These are phyloP conservation scores for Inonotus hispidus DNA, from an alignment of 1,284 basidiomycete species.

Conservation along the genomic window DNA sequence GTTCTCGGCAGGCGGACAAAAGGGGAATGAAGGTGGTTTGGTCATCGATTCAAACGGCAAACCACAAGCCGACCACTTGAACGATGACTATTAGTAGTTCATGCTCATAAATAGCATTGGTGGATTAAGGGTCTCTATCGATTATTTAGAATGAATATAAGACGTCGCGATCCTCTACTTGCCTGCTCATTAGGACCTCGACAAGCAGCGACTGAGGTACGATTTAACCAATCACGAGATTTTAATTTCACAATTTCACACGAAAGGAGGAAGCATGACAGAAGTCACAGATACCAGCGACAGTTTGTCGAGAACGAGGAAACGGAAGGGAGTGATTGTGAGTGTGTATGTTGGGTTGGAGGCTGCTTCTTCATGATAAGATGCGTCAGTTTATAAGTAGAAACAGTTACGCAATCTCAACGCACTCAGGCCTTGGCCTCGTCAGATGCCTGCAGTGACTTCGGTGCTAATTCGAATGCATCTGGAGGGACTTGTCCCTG, in stretches of 20 bases:
- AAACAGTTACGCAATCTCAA: neutral
- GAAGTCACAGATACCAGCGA: too few relatives aligned
- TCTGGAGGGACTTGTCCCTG: slow-evolving; percentile 75
- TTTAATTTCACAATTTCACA: too few relatives aligned
- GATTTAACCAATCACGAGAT: too few relatives aligned
- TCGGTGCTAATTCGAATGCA: slow-evolving; percentile 59
- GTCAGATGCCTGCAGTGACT: neutral
- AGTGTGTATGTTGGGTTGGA: neutral
- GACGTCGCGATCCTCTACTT: neutral
- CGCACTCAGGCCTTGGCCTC: neutral
- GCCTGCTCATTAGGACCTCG: neutral
- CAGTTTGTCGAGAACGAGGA: too few relatives aligned
- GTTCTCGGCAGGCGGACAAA: neutral
- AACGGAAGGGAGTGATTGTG: neutral
- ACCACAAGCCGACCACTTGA: neutral
- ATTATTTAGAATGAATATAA: neutral
- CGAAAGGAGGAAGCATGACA: neutral
- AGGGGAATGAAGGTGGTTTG: neutral
- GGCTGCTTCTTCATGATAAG: too few relatives aligned
- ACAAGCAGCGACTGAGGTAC: neutral
- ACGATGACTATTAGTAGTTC: neutral
- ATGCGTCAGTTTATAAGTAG: too few relatives aligned
- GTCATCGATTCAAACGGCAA: neutral
- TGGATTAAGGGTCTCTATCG: neutral
- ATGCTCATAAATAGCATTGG: neutral